These are phyloP conservation scores for Salix purpurea DNA, from an alignment of 345 rosid species.

Conservation along the genomic window DNA sequence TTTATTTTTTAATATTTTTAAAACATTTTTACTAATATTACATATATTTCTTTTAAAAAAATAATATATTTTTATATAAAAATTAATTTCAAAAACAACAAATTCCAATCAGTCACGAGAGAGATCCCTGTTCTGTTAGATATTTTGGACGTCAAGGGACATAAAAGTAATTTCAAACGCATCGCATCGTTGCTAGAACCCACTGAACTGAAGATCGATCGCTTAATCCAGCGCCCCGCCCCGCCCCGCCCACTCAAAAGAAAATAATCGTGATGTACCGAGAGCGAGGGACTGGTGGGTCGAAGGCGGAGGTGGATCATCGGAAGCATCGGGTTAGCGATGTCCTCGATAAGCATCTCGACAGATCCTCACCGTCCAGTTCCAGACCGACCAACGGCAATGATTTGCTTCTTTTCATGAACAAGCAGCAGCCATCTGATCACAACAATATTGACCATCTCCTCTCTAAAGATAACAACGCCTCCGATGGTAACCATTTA, in stretches of 20 bases:
- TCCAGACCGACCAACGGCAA: constrained; percentile 59
- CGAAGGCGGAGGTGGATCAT: constrained; percentile 71
- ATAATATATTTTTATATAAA: too few species aligned
- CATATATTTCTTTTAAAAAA: too few species aligned
- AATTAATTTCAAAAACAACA: too few species aligned
- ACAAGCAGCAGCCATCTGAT: constrained; percentile 56
- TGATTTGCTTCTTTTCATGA: constrained; percentile 46
- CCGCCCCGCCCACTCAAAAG: constrained; percentile 4
- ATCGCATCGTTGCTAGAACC: neutral
- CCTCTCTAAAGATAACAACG: constrained; percentile 45
- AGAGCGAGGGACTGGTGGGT: constrained; percentile 50
- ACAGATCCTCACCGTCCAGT: constrained; percentile 76
- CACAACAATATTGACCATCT: constrained; percentile 40
- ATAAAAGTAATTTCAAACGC: neutral
- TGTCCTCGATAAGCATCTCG: constrained; percentile 62
- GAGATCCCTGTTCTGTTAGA: neutral
- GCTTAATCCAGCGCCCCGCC: neutral
- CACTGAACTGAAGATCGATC: neutral
- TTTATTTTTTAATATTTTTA: too few species aligned
- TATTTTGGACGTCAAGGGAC: neutral
- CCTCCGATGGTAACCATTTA: constrained; percentile 51
- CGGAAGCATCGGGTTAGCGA: constrained; percentile 82
- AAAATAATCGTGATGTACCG: constrained; percentile 31
- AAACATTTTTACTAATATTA: too few species aligned
- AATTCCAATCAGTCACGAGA: neutral